Conservation (phyloP, 352 stramenopile genomes). For the Peronospora destructor region DNA sequence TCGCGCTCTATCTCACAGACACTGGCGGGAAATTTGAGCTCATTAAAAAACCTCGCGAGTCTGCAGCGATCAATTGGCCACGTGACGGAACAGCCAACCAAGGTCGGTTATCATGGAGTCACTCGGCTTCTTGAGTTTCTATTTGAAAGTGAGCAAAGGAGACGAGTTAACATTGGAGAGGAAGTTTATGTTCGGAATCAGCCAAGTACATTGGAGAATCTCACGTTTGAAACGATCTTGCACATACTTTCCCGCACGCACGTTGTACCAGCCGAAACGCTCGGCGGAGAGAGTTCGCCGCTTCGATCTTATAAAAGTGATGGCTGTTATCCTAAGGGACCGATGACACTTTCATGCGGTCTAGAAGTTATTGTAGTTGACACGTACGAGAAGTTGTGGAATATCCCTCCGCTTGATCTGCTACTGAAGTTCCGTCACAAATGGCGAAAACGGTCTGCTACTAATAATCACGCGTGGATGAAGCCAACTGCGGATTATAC, state of each 20-base stretch:
- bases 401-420: slow-evolving; percentile 68
- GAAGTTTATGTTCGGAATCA: slow-evolving; percentile 15
- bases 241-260: slow-evolving; percentile 68
- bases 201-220: slow-evolving; percentile 40
- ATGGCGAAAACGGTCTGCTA: slow-evolving; percentile 56
- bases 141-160: slow-evolving; percentile 14
- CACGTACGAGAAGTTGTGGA: slow-evolving; percentile 80
- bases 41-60: slow-evolving; percentile 45
- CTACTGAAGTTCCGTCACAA: slow-evolving; percentile 75
- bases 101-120: slow-evolving; percentile 19
- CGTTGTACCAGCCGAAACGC: slow-evolving; percentile 27
- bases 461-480: slow-evolving; percentile 27
- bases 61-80: slow-evolving; percentile 49
- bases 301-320: slow-evolving; percentile 36
- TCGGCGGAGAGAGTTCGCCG: slow-evolving; percentile 44
- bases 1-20: slow-evolving; percentile 32
- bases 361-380: slow-evolving; percentile 66
- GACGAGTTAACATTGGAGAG: slow-evolving; percentile 5
- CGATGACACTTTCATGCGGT: slow-evolving; percentile 56
- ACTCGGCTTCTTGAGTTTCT: slow-evolving; percentile 29
- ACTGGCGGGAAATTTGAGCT: slow-evolving; percentile 42
- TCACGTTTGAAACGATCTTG: slow-evolving; percentile 72
- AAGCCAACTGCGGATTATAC: slow-evolving; percentile 44
- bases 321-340: slow-evolving; percentile 59
- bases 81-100: slow-evolving; percentile 8